Evolutionary conservation across 2,329 filamentous ascomycete genomes (phyloP).

Genomic region (Diaporthe sp.): DNA sequence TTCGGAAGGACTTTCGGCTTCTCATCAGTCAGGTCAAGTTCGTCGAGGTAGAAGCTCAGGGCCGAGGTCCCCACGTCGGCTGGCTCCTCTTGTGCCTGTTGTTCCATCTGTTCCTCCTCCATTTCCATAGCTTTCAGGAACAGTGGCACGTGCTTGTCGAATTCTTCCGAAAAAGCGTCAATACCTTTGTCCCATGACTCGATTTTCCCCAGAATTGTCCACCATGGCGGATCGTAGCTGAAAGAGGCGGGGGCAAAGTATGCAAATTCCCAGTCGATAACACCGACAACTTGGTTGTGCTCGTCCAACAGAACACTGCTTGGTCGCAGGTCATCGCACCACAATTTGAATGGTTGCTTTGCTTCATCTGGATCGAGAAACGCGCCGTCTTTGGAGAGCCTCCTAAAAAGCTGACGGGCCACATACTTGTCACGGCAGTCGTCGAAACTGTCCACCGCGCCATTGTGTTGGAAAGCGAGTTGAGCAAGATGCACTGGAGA

Average conservation of each 20-base stretch:
- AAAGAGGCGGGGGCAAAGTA: constrained; percentile 19
- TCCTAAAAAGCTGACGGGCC: constrained; percentile 47
- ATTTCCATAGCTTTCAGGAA: constrained; percentile 16
- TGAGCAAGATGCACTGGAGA: constrained; percentile 47
- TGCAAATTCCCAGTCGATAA: constrained; percentile 24
- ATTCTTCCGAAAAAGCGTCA: not conserved
- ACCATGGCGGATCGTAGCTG: constrained; percentile 9
- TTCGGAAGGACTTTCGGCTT: not conserved
- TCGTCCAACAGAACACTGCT: constrained; percentile 14
- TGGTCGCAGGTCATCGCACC: constrained; percentile 25
- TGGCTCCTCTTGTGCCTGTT: not conserved
- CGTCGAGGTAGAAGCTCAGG: not conserved
- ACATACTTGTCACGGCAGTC: constrained; percentile 47
- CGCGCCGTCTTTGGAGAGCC: constrained; percentile 35
- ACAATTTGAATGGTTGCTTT: not conserved
- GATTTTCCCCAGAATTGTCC: not conserved
- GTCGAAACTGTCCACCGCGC: constrained; percentile 45
- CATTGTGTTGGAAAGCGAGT: constrained; percentile 50
- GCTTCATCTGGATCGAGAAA: not conserved
- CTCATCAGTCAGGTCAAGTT: not conserved
- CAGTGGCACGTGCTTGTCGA: not conserved
- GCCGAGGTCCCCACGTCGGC: not conserved
- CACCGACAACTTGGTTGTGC: constrained; percentile 3
- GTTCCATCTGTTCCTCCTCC: not conserved
- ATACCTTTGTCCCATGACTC: not conserved